Evolutionary conservation across 352 stramenopile species (phyloP), one percentile per base, ranked within the genome.

Genomic region (Phytopythium vexans): DNA sequence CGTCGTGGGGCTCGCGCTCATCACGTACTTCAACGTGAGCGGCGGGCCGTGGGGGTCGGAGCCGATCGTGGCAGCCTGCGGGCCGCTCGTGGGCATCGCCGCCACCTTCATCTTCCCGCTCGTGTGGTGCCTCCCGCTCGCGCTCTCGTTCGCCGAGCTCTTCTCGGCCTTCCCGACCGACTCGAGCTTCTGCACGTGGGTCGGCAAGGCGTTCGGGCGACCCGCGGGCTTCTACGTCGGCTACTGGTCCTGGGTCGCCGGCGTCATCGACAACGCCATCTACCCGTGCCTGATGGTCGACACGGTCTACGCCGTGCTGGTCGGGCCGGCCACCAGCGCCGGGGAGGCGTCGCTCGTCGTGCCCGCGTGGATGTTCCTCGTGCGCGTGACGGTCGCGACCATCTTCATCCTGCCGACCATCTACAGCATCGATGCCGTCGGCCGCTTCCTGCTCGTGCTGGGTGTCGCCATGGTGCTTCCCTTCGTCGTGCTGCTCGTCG

Each of bases 151-250:
- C 49, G 80, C 80, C 2, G 80, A 92, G 64, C 73, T 94, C 32
- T 90, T 90, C 53, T 82, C 78, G 6, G 81, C 83, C 40, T 92
- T 92, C 48, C 83, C 83, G 16, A 89, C 81, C 16, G 82, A 94
- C 52, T 72, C 70, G 11, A 89, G 83, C 50, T 94, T 91, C 49
- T 89, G 77, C 56, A 89, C 71, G 47, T 94, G 84, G 84, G 77
- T 94, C 40, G 79, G 82, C 34, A 68, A 82, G 31, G 82, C 80
- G 12, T 94, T 94, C 62, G 84, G 82, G 6, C 70, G 76, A 16
- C 82, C 84, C 55, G 89, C 88, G 86, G 86, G 82, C 51, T 96
- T 96, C 64, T 77, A 92, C 40, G 76, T 91, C 32, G 83, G 82
- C 39, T 94, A 74, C 48, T 94, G 82, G 86, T 90, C 72, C 46